phyloP scores from a whole-genome alignment of 768 basidiomycete species.

The Boletus subparvulus region DNA sequence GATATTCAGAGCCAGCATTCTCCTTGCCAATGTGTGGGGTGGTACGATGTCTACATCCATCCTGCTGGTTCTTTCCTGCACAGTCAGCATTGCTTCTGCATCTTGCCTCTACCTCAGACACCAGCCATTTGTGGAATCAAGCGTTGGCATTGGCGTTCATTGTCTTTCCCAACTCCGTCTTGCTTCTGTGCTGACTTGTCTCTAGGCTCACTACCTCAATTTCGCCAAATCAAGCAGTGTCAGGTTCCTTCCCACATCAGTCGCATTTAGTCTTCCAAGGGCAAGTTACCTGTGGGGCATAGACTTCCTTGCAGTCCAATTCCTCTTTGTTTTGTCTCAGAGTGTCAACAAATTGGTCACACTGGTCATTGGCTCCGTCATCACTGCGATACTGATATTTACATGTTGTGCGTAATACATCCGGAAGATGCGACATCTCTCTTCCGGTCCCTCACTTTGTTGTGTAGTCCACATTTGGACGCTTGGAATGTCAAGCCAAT shows the following conservation, averaged over 20 bases:
- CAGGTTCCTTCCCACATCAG: slow-evolving; percentile 49
- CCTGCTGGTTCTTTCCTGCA: slow-evolving; percentile 22
- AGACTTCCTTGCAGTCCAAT: slow-evolving; percentile 28
- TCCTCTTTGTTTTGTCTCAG: slow-evolving; percentile 17
- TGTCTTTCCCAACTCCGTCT: background rate
- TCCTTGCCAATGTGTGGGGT: slow-evolving; percentile 29
- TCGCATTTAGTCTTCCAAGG: slow-evolving; percentile 54
- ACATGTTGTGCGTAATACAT: slow-evolving; percentile 10
- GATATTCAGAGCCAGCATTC: slow-evolving; percentile 38
- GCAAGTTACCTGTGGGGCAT: slow-evolving; percentile 53
- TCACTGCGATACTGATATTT: slow-evolving; percentile 7
- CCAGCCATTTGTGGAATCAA: slow-evolving; percentile 24
- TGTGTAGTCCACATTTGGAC: slow-evolving; percentile 7
- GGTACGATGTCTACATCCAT: slow-evolving; percentile 23
- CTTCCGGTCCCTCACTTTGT: slow-evolving; percentile 2
- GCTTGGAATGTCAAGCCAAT: background rate
- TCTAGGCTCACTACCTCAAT: slow-evolving; percentile 33
- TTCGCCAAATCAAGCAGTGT: slow-evolving; percentile 36
- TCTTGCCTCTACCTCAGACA: slow-evolving; percentile 31
- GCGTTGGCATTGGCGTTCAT: slow-evolving; percentile 45
- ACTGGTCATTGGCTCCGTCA: slow-evolving; percentile 4
- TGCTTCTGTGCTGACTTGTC: slow-evolving; percentile 4
- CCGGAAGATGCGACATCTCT: slow-evolving; percentile 10
- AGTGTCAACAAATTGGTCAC: slow-evolving; percentile 9
- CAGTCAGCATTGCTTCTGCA: slow-evolving; percentile 28